Base-by-base conservation (phyloP, 805 yeast genomes). In the Pichia insulana region DNA sequence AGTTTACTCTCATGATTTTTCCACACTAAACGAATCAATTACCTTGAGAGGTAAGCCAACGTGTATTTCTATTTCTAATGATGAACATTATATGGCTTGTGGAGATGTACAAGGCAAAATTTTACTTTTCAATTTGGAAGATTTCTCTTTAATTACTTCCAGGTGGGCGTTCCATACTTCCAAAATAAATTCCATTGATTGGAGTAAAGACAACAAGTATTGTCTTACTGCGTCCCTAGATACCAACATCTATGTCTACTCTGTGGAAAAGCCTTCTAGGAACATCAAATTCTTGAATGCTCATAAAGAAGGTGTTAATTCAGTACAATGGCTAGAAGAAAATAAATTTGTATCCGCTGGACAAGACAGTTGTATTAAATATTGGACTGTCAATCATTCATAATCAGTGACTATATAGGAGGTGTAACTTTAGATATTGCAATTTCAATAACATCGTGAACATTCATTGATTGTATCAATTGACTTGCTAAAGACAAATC, bases 81-180 rank as follows among this genome's bases (percentile, higher is more conserved):
- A 80, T 51, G 83, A 76, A 7, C 60, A 68, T 43, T 73, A 65
- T 46, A 68, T 83, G 15, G 97, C 97, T 1, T 83, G 82, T 20
- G 97, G 96, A 40, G 97, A 89, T 54, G 70, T 71, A 5, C 69
- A 82, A 41, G 98, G 98, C 28, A 92, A 90, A 60, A 86, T 88
- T 50, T 63, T 80, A n/a, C 68, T 89, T 30, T 87, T 76, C 62
- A 71, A 76, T 49, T 58, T 78, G 7, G 59, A 58, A 2, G 78
- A 77, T 32, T 73, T 67, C 39, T 51, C 71, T 3, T 64, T 85
- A 7, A 71, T 79, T 30, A 87, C 97, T 2, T 77, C 94, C 0
- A 76, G 97, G 58, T 92, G 99, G 99, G 81, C 95, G 0, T 90
- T 86, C 78, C 97, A 92, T 59, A 84, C 89, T 2, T 81, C 95